Conservation (phyloP, 805 yeast species). For the Candida endomychidarum region DNA sequence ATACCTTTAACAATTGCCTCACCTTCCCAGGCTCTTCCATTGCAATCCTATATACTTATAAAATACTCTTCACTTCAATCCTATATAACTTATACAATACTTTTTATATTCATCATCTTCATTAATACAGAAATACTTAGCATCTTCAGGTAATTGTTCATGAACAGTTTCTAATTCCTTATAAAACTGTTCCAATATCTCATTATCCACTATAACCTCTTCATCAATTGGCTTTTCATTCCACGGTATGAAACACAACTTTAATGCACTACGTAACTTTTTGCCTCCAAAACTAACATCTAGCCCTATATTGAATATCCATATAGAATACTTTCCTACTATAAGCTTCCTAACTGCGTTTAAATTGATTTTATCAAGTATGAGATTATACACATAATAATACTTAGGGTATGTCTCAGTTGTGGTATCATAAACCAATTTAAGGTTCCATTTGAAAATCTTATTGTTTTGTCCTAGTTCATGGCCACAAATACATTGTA, state of each 20-base stretch:
- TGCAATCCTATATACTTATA: too few species aligned
- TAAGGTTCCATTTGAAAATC: slow-evolving; percentile 59
- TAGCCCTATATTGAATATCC: slow-evolving; percentile 40
- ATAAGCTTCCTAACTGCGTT: slow-evolving; percentile 36
- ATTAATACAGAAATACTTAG: slow-evolving; percentile 12
- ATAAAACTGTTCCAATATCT: slow-evolving; percentile 18
- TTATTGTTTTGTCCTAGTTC: slow-evolving; percentile 38
- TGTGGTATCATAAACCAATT: slow-evolving; percentile 21
- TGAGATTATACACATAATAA: slow-evolving; percentile 34
- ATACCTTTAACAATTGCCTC: too few species aligned
- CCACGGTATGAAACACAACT: slow-evolving; percentile 25
- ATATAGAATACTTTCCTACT: slow-evolving; percentile 22
- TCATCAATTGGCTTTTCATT: slow-evolving; percentile 19
- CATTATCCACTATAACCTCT: slow-evolving; percentile 15
- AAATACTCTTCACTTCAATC: slow-evolving; percentile 10
- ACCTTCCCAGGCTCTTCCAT: too few species aligned
- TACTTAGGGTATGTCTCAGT: slow-evolving; percentile 35
- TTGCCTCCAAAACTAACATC: slow-evolving; percentile 23
- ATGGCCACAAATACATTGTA: slow-evolving; percentile 41
- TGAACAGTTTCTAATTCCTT: slow-evolving; percentile 18
- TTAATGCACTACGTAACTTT: slow-evolving; percentile 24
- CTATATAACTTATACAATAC: slow-evolving; percentile 27
- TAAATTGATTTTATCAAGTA: slow-evolving; percentile 43
- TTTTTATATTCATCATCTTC: slow-evolving; percentile 14
- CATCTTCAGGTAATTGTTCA: slow-evolving; percentile 11